Base-by-base conservation (phyloP, 257 asterid species). In the Galeopsis tetrahit region DNA sequence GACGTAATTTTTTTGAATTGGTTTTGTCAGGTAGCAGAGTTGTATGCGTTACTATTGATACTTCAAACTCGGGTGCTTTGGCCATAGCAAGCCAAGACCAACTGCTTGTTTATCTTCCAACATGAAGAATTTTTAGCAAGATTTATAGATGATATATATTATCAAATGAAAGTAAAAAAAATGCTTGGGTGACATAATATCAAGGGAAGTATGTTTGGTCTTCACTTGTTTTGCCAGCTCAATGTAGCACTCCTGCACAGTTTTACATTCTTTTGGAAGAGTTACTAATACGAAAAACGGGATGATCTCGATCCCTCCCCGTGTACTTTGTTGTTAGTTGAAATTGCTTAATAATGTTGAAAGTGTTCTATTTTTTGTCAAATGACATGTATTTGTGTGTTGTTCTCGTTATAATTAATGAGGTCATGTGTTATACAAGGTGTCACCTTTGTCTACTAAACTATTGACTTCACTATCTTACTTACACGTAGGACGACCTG, bases 141-240 rank as follows among this genome's bases (percentile, higher is more conserved):
- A 78, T 46, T 38, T 61, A 13, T 68, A 0, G 28, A 21, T 2
- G 42, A 44, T 71, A 43, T 59, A 48, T 40, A 49, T 14, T n/a
- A 63, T 73, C 72, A 51, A 66, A 68, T 35, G 17, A 4, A 75
- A 21, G 34, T 7, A 48, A 69, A 38, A 10, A 64, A 59, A 73
- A 66, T 35, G 59, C 75, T 21, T 21, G 28, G 28, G 28, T 21
- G 28, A 21, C 28, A 21, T 87, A 28, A 90, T 90, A 69, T 91
- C 94, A 0, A 85, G 36, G 2, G 33, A 15, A 0, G 85, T 68
- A 28, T 88, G 90, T 44, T 88, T 86, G 10, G 64, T 82, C 88
- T 88, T 88, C 63, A 90, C 96, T 70, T 81, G 88, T 75, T 87
- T 87, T 3, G 96, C 70, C 34, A 90, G 83, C 70, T 90, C 97